These are phyloP conservation scores for Neurospora sp. DNA, from an alignment of 495 filamentous ascomycete genomes.

Conservation along the genomic window DNA sequence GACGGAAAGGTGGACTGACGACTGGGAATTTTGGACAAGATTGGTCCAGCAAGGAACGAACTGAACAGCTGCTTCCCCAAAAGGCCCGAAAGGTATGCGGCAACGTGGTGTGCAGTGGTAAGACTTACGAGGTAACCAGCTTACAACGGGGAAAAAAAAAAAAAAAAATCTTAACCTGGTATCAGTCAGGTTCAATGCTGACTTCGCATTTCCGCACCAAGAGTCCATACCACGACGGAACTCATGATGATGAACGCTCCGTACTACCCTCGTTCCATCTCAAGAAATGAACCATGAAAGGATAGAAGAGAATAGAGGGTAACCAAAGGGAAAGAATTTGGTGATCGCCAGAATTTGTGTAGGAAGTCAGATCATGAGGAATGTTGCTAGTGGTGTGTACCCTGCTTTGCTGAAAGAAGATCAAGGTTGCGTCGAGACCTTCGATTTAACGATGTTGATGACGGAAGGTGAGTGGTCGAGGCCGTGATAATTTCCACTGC, in stretches of 20 bases:
- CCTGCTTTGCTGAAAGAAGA: neutral
- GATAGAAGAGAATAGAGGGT: neutral
- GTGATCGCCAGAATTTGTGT: neutral
- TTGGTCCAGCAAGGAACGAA: neutral
- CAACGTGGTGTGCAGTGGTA: neutral
- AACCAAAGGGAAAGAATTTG: neutral
- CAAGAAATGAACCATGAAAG: neutral
- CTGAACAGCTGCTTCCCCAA: neutral
- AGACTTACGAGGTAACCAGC: neutral
- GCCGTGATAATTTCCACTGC: neutral
- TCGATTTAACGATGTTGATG: neutral
- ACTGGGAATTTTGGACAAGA: neutral
- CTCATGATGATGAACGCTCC: neutral
- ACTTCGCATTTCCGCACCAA: neutral
- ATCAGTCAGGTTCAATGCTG: neutral
- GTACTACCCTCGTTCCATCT: neutral
- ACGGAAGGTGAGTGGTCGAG: neutral
- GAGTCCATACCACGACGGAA: neutral
- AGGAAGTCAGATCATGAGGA: neutral
- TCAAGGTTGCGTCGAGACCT: neutral
- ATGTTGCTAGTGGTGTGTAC: neutral
- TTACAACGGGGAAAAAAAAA: neutral
- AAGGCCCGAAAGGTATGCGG: neutral
- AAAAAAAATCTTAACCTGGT: neutral
- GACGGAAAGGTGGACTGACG: neutral